Conservation (phyloP, 2,329 filamentous ascomycete species). For the Neonectria faginata region DNA sequence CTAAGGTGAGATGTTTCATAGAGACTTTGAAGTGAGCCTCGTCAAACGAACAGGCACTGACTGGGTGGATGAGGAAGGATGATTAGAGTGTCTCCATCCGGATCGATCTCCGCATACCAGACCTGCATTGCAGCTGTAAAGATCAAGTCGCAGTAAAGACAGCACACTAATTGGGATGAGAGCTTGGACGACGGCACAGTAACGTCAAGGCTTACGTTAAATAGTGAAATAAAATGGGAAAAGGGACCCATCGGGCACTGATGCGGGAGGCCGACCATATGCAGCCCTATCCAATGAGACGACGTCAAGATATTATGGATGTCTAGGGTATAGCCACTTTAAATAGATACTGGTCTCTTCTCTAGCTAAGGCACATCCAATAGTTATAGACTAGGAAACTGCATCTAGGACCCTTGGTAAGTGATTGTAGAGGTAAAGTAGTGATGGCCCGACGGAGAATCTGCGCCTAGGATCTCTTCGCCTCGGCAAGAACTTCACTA, state of each 20-base stretch:
- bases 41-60: neutral
- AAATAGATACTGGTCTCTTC: too few species aligned
- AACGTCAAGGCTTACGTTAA: too few species aligned
- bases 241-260: neutral
- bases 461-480: neutral
- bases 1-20: constrained; percentile 18
- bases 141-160: neutral
- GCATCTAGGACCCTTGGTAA: too few species aligned
- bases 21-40: constrained; percentile 9
- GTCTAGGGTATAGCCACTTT: too few species aligned
- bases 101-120: neutral
- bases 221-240: too few species aligned
- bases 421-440: neutral
- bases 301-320: neutral
- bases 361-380: too few species aligned
- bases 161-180: neutral
- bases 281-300: neutral
- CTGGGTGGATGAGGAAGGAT: neutral
- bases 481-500: neutral
- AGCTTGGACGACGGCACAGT: too few species aligned
- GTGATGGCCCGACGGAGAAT: neutral
- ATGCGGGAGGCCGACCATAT: neutral
- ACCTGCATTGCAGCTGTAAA: neutral
- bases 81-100: neutral
- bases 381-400: too few species aligned